phyloP scores from a whole-genome alignment of 148 eudicot genomes.

The Fallopia convolvulus region DNA sequence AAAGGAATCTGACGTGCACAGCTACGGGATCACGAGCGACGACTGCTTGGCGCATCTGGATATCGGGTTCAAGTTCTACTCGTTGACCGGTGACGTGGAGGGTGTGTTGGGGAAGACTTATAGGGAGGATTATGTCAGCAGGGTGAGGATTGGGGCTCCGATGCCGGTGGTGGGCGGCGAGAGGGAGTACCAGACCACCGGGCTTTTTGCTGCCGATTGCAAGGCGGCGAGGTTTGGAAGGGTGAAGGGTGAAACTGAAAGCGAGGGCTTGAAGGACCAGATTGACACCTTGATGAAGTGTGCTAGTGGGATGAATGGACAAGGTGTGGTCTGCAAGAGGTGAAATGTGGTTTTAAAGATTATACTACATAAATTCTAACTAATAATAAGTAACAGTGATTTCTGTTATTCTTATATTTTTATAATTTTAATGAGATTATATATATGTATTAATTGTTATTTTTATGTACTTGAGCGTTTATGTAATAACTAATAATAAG shows the following conservation, averaged over 20 bases:
- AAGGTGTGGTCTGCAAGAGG: conserved; percentile 39
- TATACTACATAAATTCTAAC: not conserved
- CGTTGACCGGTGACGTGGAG: conserved; percentile 23
- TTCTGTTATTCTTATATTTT: not conserved
- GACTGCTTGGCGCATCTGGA: conserved; percentile 51
- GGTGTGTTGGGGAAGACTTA: conserved; percentile 50
- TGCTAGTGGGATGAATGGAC: conserved; percentile 36
- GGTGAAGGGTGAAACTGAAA: not conserved
- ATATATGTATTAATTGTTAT: no score
- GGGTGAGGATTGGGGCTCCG: conserved; percentile 24
- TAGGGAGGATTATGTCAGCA: conserved; percentile 32
- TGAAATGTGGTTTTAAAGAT: not conserved
- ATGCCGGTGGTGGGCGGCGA: conserved; percentile 44
- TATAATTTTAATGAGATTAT: not conserved
- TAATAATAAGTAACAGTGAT: not conserved
- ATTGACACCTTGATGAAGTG: conserved; percentile 22
- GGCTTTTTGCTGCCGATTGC: conserved; percentile 36
- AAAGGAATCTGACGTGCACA: conserved; percentile 35
- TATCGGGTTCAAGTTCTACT: conserved; percentile 31
- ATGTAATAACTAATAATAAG: no score
- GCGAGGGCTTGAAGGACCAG: not conserved
- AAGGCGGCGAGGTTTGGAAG: conserved; percentile 24
- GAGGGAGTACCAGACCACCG: conserved; percentile 22
- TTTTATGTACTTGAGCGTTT: no score
- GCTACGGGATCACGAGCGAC: conserved; percentile 29